These are phyloP conservation scores for Dactylellina drechsleri DNA, from an alignment of 2,329 filamentous ascomycete species.

Conservation along the genomic window DNA sequence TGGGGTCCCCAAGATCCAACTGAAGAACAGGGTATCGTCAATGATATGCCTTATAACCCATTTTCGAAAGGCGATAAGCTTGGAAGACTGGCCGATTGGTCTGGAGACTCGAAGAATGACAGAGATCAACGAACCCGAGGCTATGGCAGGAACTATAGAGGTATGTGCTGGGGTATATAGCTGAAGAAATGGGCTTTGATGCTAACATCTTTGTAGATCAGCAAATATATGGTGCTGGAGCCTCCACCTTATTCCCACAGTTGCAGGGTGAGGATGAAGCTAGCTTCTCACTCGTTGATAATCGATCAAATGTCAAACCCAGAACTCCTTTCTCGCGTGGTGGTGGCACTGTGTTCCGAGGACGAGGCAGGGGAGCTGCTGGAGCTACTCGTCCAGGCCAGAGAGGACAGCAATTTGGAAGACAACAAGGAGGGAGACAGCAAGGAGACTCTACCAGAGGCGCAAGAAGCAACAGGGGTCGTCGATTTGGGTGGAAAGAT, in stretches of 20 bases:
- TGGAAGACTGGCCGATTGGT: slow-evolving; percentile 99
- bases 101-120: slow-evolving; percentile 74
- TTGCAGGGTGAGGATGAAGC: slow-evolving; percentile 95
- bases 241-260: slow-evolving; percentile 86
- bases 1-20: slow-evolving; percentile 87
- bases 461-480: slow-evolving; percentile 75
- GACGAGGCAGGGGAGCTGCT: slow-evolving; percentile 80
- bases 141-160: slow-evolving; percentile 93
- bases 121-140: slow-evolving; percentile 74
- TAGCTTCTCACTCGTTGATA: slow-evolving; percentile 97
- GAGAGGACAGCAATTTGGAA: slow-evolving; percentile 74
- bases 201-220: slow-evolving; percentile 72
- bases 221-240: slow-evolving; percentile 93
- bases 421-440: slow-evolving; percentile 73
- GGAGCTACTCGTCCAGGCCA: slow-evolving; percentile 75
- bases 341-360: slow-evolving; percentile 88
- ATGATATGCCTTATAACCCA: slow-evolving; percentile 95
- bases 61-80: slow-evolving; percentile 99
- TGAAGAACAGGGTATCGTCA: slow-evolving; percentile 78
- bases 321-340: slow-evolving; percentile 79
- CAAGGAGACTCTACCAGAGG: slow-evolving; percentile 77
- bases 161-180: slow-evolving; percentile 64
- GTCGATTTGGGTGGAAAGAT: slow-evolving; percentile 97
- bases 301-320: slow-evolving; percentile 85
- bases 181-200: background rate